These are phyloP conservation scores for Pseudonitzschia multistriata DNA, from an alignment of 108 stramenopile genomes.

Conservation along the genomic window DNA sequence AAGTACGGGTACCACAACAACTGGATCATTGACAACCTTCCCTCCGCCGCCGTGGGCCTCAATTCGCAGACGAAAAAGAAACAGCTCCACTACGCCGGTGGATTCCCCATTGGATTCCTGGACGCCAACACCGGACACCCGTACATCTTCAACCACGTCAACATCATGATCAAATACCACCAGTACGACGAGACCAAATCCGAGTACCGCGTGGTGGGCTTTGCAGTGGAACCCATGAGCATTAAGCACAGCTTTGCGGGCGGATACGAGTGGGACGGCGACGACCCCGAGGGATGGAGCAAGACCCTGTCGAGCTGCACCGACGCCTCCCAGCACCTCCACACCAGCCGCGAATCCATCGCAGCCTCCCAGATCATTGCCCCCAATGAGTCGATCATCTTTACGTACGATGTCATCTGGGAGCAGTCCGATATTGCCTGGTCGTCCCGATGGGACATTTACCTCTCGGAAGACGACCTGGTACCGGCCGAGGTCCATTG, in stretches of 20 bases:
- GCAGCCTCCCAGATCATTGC: constrained; percentile 50
- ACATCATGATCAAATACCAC: constrained; percentile 90
- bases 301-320: constrained; percentile 73
- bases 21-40: constrained; percentile 99
- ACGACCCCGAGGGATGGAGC: constrained; percentile 47
- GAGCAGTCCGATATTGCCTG: constrained; percentile 84
- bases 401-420: constrained; percentile 98
- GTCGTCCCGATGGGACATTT: constrained; percentile 98
- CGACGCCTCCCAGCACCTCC: constrained; percentile 40
- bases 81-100: constrained; percentile 83
- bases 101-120: constrained; percentile 92
- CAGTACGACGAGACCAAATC: constrained; percentile 67
- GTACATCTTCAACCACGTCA: constrained; percentile 94
- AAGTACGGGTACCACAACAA: constrained; percentile 93
- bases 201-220: constrained; percentile 93
- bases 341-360: constrained; percentile 13
- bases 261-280: constrained; percentile 78
- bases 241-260: constrained; percentile 78
- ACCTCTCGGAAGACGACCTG: constrained; percentile 88
- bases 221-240: constrained; percentile 92
- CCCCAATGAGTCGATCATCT: constrained; percentile 75
- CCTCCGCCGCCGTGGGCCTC: constrained; percentile 81
- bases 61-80: constrained; percentile 41
- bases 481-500: constrained; percentile 96
- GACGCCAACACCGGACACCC: constrained; percentile 52